phyloP scores from a whole-genome alignment of 306 rosid genomes.

The Calophaca sinica region DNA sequence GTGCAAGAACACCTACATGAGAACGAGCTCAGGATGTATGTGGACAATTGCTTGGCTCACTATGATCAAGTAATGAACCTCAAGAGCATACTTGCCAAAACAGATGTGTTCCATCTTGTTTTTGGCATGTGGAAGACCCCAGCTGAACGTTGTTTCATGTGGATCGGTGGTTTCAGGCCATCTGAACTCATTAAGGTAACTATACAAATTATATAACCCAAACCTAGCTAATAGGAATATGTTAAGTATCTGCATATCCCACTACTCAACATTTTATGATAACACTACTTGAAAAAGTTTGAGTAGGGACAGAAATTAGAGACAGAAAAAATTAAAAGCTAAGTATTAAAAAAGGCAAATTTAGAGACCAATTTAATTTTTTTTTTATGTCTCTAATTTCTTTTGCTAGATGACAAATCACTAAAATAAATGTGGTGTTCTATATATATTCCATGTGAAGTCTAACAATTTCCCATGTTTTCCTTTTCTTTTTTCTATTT shows the following conservation, averaged over 20 bases:
- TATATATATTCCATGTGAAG: background rate
- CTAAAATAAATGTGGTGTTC: background rate
- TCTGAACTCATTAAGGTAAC: constrained; percentile 91
- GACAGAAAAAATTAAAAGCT: no score
- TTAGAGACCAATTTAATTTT: no score
- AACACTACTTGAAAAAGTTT: no score
- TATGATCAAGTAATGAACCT: constrained; percentile 76
- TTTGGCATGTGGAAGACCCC: constrained; percentile 97
- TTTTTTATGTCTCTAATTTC: no score
- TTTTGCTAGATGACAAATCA: constrained; percentile 34
- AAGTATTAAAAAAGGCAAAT: no score
- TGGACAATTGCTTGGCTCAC: constrained; percentile 78
- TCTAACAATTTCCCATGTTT: background rate
- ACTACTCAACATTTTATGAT: no score
- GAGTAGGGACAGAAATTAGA: no score
- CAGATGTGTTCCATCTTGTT: constrained; percentile 81
- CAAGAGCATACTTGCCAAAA: constrained; percentile 74
- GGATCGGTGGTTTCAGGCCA: constrained; percentile 95
- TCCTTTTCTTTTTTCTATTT: background rate
- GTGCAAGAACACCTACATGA: constrained; percentile 83
- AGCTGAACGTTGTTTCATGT: constrained; percentile 92
- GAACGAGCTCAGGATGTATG: constrained; percentile 78
- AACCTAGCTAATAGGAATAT: background rate
- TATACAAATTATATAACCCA: constrained; percentile 29
- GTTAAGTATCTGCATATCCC: no score